Evolutionary conservation across 345 rosid species (phyloP), one percentile per base, ranked within the genome.

Genomic region (Zanthoxylum bungeanum): DNA sequence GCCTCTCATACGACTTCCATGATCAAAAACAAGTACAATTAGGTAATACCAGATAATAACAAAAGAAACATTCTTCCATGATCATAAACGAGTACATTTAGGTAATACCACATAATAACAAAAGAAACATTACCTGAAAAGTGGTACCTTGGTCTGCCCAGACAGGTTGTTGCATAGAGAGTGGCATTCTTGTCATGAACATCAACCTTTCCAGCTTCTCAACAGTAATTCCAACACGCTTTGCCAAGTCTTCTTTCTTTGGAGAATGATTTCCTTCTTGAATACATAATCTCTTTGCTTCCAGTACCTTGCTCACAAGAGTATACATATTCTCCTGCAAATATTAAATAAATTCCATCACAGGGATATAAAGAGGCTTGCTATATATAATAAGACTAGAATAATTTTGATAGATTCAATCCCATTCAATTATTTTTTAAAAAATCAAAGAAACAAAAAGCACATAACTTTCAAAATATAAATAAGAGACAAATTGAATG

Each of bases 121-220:
- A 40, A 19, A 11, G 47, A 66, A 28, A 24, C 36, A 28, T 68
- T 87, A 92, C 98, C 92, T 94, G 92, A 73, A 66, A 87, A 28
- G 95, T 90, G 59, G 86, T 89, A 50, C 75, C 86, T 74, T 89
- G 94, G 78, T 88, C 96, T 55, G 85, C 17, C 94, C 96, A 91
- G 62, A 91, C 85, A 59, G 89, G 77, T 39, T 83, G 89, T 76
- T 93, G 93, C 84, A 90, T 68, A 34, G 97, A 93, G 25, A 82
- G 73, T 30, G 98, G 96, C 51, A 66, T 75, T 83, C 91, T 88
- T 64, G 97, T 72, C 27, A 75, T 46, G 33, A 60, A 73, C 9
- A 82, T 70, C 69, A 93, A 76, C 46, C 73, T 88, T 64, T 85
- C 88, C 69, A 93, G 75, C 79, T 77, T 87, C 21, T 77, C 85